Evolutionary conservation across 2,329 filamentous ascomycete species (phyloP).

Genomic region (Sclerotinia subarctica): DNA sequence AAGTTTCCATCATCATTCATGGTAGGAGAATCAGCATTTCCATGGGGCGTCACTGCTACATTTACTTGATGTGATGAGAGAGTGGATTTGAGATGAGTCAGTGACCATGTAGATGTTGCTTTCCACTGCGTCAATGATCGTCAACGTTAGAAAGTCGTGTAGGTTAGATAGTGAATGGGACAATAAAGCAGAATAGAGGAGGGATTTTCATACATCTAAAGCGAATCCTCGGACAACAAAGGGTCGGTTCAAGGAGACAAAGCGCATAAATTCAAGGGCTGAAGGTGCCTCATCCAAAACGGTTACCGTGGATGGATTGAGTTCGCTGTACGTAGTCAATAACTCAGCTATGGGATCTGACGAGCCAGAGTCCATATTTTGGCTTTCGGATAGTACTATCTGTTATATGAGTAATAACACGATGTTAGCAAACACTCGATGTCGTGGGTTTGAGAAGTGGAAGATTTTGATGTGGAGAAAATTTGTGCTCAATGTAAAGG

Average conservation of each 20-base stretch:
- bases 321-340: slow-evolving; percentile 68
- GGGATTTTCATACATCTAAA: slow-evolving; percentile 31
- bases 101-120: slow-evolving; percentile 19
- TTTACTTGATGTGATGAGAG: slow-evolving; percentile 18
- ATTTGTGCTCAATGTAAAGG: neutral
- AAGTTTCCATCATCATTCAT: slow-evolving; percentile 37
- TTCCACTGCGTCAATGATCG: slow-evolving; percentile 2
- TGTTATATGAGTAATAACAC: neutral
- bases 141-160: neutral
- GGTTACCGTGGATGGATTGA: slow-evolving; percentile 61
- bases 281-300: slow-evolving; percentile 64
- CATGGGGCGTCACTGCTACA: slow-evolving; percentile 28
- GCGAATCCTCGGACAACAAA: slow-evolving; percentile 68
- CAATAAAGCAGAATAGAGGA: neutral
- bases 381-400: neutral
- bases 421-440: neutral
- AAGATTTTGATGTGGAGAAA: slow-evolving; percentile 13
- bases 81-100: slow-evolving; percentile 19
- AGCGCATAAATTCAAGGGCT: slow-evolving; percentile 76
- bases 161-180: neutral
- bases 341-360: slow-evolving; percentile 51
- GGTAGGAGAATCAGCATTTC: slow-evolving; percentile 54
- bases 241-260: slow-evolving; percentile 69
- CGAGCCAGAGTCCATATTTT: neutral
- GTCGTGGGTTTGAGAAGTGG: neutral